Conservation (phyloP, 176 grass and related monocot species). For the Avena insularis region DNA sequence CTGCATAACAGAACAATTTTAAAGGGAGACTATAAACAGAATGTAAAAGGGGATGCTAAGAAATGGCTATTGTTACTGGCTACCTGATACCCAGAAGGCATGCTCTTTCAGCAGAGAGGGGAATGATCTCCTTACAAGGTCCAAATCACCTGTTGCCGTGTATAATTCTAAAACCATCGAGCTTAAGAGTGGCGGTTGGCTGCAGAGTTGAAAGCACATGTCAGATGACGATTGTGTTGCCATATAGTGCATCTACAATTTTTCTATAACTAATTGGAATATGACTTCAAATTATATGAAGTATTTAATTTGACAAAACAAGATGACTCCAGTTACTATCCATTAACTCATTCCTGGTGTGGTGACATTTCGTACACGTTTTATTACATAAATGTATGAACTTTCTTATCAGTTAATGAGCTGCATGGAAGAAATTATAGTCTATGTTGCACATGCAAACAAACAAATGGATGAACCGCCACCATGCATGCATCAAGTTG, state of each 20-base stretch:
- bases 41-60: conserved; percentile 31
- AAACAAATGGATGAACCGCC: too few species aligned
- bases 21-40: conserved; percentile 13
- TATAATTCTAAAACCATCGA: conserved; percentile 88
- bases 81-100: conserved; percentile 97
- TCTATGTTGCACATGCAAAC: not conserved
- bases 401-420: too few species aligned
- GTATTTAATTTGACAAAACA: not conserved
- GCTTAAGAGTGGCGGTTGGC: conserved; percentile 91
- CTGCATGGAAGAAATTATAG: not conserved
- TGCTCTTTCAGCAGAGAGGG: conserved; percentile 86
- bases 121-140: conserved; percentile 59
- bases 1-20: conserved; percentile 48
- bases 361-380: not conserved
- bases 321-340: not conserved
- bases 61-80: not conserved
- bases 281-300: not conserved
- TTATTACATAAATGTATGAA: too few species aligned
- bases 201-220: conserved; percentile 47
- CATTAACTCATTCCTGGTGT: not conserved
- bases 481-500: too few species aligned
- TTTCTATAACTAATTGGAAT: not conserved
- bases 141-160: conserved; percentile 63
- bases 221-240: not conserved
- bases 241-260: not conserved